Base-by-base conservation (phyloP, 2,329 filamentous ascomycete species). In the Neocucurbitaria cava region DNA sequence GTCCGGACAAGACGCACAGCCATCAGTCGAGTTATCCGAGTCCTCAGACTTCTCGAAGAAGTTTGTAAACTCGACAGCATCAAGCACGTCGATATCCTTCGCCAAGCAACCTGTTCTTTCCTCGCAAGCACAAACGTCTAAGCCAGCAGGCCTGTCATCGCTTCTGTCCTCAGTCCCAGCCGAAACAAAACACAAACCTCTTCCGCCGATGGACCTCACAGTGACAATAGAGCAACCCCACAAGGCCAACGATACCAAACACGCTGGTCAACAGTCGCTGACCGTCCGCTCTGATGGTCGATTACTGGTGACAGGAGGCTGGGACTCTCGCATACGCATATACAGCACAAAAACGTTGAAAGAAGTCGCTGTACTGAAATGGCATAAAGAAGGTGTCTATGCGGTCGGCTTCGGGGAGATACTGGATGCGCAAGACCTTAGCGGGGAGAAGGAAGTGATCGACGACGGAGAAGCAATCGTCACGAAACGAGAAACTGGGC, bases 381-480 rank as follows among this genome's bases (percentile, higher is more conserved):
- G 94, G 94, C 95, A 98, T 76, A 87, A 89, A 64, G 89, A 90
- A 28, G 93, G 93, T 1, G 93, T 91, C 61, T 97, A 95, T 77
- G 85, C 91, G 3, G 83, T 91, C 17, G 88, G 86, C 0, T 96
- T 98, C 78, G 88, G 82, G 0, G 65, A 77, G 2, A 63, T 85
- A 2, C 17, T 73, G 45, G 52, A 59, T 2, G 36, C 31, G 7
- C 52, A 41, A 26, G 56, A 64, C 20, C 11, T 56, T 4, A 51
- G 18, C 6, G 40, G 28, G 2, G 5, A 41, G 24, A 28, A 30
- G 17, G 41, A 17, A 9, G 15, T 18, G 18, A 9, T 10, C n/a
- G 31, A 33, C 10, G 36, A 35, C 5, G 18, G 30, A n/a, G 42
- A 38, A 5, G 45, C 30, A 26, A 42, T 61, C 3, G 36, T 11